Evolutionary conservation across 228 moss, liverwort and hornwort genomes (phyloP).

Genomic region (Sphagnum fallax): DNA sequence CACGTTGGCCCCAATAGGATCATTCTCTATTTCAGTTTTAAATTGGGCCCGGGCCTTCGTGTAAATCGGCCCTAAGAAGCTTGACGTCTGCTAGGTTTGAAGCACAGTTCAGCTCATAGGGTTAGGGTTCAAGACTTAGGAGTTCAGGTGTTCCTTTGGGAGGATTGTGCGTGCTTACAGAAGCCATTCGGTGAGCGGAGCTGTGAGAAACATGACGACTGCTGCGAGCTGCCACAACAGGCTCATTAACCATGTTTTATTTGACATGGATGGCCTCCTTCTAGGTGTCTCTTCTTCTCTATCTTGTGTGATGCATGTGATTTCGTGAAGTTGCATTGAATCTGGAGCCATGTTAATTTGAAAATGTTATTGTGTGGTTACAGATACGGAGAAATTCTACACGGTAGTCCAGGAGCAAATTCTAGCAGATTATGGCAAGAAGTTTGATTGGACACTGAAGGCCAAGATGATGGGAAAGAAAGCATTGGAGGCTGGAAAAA

Average conservation of each 20-base stretch:
- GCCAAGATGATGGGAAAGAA: conserved; percentile 99
- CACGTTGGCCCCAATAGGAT: too few species aligned
- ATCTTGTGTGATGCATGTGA: neutral
- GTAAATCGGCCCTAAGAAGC: too few species aligned
- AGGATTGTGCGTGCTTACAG: neutral
- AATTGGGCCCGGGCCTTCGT: too few species aligned
- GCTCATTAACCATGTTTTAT: conserved; percentile 64
- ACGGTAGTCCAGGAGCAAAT: conserved; percentile 83
- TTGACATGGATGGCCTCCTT: conserved; percentile 97
- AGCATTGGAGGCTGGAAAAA: conserved; percentile 79
- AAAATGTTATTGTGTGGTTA: neutral
- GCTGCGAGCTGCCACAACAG: conserved; percentile 7
- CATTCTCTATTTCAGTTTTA: too few species aligned
- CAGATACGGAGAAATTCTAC: conserved; percentile 94
- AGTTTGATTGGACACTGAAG: conserved; percentile 83
- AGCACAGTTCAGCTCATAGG: too few species aligned
- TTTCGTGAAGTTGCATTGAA: too few species aligned
- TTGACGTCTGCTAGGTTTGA: too few species aligned
- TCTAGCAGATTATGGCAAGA: conserved; percentile 67
- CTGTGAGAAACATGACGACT: conserved; percentile 11
- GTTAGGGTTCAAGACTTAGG: too few species aligned
- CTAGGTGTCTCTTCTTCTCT: conserved; percentile 29
- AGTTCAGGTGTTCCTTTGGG: neutral
- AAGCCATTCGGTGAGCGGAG: neutral
- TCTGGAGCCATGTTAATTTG: too few species aligned